Evolutionary conservation across 495 filamentous ascomycete genomes (phyloP), one percentile per base, ranked within the genome.

Genomic region (Bathelium albidoporum): DNA sequence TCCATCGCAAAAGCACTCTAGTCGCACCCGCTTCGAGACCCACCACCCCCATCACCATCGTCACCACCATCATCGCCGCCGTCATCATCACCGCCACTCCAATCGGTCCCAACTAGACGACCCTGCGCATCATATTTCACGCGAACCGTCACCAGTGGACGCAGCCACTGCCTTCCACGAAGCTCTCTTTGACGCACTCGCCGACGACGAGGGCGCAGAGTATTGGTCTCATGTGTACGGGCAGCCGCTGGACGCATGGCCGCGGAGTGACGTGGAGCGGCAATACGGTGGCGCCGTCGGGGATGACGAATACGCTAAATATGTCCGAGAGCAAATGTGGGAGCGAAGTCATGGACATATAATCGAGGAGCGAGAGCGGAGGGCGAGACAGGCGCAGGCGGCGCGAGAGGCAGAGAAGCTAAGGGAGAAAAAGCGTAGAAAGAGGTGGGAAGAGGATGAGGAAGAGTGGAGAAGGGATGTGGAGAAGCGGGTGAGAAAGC

Each of bases 141-240:
- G 39, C 16, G 53, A 43, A 18, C 14, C 10, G 1, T 22, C 62
- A 5, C n/a, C 22, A 43, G 60, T 82, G 18, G 81, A 86, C 66
- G 79, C 88, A 4, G 81, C 86, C 22, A 75, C 80, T 11, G 91
- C 92, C 18, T 98, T 98, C 75, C 87, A 90, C 29, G 90, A 96
- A 77, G 94, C 90, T n/a, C 85, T 97, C 58, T 96, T 97, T 79
- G 94, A 98, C 74, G 94, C 94, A n/a, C 86, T 98, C 73, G 95
- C 91, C 43, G 94, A 98, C 75, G 94, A 98, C 75, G 94, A 98
- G 77, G 94, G 94, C 41, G 83, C 83, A 36, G 60, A 58, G 2
- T 97, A 90, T 77, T 98, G 94, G 94, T 87, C 96, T 72, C 82
- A 84, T 36, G 90, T 97, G 59, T 98, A 96, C 74, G 91, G 92